Conservation (phyloP, 1,284 basidiomycete genomes). For the Trichosporon ovoides region DNA sequence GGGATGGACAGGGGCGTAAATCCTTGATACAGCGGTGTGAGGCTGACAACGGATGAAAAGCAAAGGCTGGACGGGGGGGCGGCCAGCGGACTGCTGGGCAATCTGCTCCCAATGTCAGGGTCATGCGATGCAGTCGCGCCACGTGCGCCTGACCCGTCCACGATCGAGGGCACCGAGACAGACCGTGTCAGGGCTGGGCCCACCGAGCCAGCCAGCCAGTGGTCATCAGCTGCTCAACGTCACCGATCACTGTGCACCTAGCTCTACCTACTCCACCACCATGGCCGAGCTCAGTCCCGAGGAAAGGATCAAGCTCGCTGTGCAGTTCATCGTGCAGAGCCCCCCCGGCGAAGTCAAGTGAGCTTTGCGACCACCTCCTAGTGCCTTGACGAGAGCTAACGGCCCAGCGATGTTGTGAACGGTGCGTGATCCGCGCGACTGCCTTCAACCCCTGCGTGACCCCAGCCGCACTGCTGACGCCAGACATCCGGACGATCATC, state of each 20-base stretch:
- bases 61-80: background rate
- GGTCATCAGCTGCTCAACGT: background rate
- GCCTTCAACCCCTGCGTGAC: slow-evolving; percentile 7
- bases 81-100: background rate
- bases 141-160: background rate
- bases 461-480: slow-evolving; percentile 7
- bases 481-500: slow-evolving; percentile 83
- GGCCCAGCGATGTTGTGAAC: slow-evolving; percentile 68
- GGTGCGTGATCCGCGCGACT: slow-evolving; percentile 50
- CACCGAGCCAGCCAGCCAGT: background rate
- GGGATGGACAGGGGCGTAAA: slow-evolving; percentile 6
- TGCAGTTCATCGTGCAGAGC: slow-evolving; percentile 74
- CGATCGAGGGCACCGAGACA: background rate
- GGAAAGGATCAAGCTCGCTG: slow-evolving; percentile 53
- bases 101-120: background rate
- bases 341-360: slow-evolving; percentile 88
- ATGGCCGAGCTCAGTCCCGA: slow-evolving; percentile 38
- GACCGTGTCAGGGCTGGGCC: background rate
- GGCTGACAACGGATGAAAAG: background rate
- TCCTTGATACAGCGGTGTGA: background rate
- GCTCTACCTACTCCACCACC: slow-evolving; percentile 2
- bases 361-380: slow-evolving; percentile 9
- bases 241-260: background rate
- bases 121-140: no score
- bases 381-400: slow-evolving; percentile 12